Evolutionary conservation across 345 rosid genomes (phyloP), one percentile per base, ranked within the genome.

Genomic region (Citrus sinensis): DNA sequence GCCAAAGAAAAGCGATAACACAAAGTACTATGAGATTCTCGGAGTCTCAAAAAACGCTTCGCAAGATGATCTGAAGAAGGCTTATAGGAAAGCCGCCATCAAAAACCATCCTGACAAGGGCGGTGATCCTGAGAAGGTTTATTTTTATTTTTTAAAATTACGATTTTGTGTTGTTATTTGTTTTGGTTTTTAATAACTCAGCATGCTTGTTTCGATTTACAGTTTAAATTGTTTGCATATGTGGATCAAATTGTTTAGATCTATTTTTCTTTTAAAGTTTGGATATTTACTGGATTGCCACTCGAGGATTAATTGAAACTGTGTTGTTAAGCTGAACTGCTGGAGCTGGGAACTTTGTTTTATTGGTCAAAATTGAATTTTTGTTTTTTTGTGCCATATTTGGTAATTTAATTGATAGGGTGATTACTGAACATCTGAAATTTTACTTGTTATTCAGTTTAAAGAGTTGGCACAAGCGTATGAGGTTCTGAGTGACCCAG

Each of bases 391-490:
- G 22, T 19, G 11, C 19, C 7, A 4, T 56, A 40, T 55, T 16
- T 22, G 46, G 0, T 32, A 55, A 34, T 32, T 54, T 49, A 13
- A 27, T 20, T 10, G 9, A 4, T 37, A 7, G 51, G 4, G 25
- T 20, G 16, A 7, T 39, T 64, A 2, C 17, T 75, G 62, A 80
- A 71, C 30, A 1, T 62, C 49, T 5, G 69, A 20, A 56, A 29
- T 63, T 62, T 32, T 64, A 22, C 9, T n/a, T 16, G 51, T 32
- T 22, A n/a, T 6, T 61, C 86, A 92, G 94, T 92, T 92, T 67
- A 90, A 92, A 71, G 97, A 92, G 83, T 76, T 92, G 79, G 93
- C 97, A 16, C 97, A 92, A 83, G 97, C 97, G 22, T 92, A 92
- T 68, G 97, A 92, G 83, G 97, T 92, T 66, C 78, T 89, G 61